Percentiles rank a stretch among this genome's conserved stretches.
Evolutionary conservation across 2,329 filamentous ascomycete species (phyloP).

Genomic region (Ophiognomonia clavigignenti-juglandacearum): DNA sequence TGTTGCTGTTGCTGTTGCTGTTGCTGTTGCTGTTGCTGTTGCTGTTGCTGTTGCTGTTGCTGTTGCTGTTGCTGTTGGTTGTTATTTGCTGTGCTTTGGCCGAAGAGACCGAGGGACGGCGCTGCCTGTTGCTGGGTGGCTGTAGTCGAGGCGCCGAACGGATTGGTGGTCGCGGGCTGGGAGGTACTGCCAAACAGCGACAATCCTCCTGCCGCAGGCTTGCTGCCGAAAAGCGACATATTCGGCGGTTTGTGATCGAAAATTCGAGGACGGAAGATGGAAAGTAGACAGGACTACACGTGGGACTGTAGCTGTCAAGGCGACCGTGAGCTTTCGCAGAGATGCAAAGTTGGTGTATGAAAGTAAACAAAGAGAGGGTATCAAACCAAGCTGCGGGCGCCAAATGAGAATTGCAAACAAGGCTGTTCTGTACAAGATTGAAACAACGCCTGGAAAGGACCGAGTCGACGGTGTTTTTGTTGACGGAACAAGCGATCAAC

Average conservation of each 20-base stretch:
- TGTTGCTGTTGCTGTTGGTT: slow-evolving; percentile 32
- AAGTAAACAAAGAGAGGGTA: slow-evolving; percentile 6
- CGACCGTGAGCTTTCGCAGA: too few relatives aligned
- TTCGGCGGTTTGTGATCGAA: neutral
- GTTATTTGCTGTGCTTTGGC: slow-evolving; percentile 28
- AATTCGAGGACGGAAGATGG: neutral
- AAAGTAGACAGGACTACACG: neutral
- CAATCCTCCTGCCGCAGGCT: slow-evolving; percentile 19
- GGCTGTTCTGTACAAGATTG: neutral
- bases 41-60: slow-evolving; percentile 35
- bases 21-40: slow-evolving; percentile 29
- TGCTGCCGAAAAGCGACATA: slow-evolving; percentile 16
- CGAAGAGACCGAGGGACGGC: slow-evolving; percentile 36
- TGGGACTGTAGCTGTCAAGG: neutral
- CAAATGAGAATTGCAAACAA: neutral
- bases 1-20: slow-evolving; percentile 39
- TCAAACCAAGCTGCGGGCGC: slow-evolving; percentile 10
- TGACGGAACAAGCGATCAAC: too few relatives aligned
- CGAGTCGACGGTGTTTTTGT: neutral
- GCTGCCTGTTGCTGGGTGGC: slow-evolving; percentile 26
- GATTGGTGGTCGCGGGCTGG: slow-evolving; percentile 9
- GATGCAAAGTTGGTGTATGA: neutral
- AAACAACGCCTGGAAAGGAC: neutral
- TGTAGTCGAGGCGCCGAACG: slow-evolving; percentile 21
- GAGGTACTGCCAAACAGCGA: slow-evolving; percentile 21